Base-by-base conservation (phyloP, 345 rosid species). In the Populus pruinosa region DNA sequence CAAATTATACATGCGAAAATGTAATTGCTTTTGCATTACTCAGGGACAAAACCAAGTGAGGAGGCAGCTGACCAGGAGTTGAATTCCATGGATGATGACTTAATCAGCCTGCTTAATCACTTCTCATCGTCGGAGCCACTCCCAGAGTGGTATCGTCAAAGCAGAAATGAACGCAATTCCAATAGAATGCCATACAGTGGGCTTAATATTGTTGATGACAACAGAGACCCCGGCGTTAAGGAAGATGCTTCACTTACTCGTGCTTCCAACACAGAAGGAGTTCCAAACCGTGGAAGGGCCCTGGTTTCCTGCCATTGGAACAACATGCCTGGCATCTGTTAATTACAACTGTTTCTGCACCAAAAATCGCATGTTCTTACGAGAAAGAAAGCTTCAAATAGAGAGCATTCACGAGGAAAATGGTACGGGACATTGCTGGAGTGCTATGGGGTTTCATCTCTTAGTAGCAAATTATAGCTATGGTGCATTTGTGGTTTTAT, bases 281-380 rank as follows among this genome's bases (percentile, higher is more conserved):
- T 53, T 55, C 36, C 36, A 33, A 33, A 33, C 36, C 36, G 36
- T 65, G 78, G 82, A 20, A 78, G 85, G 69, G 69, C 77, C 29
- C 71, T 82, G 66, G 85, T 85, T 50, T 78, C 90, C 41, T 78
- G 83, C 56, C 73, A 79, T 50, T 91, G 92, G 93, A 85, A 85
- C 72, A 89, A 87, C 85, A 84, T 92, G 90, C 97, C 94, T 36
- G 72, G 88, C 41, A 87, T 92, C 73, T 87, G 88, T 82, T 88
- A 38, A 80, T 66, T 11, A 39, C 56, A 61, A 20, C 59, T 38
- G 5, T 27, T 4, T 21, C 39, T 29, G 63, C 64, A 12, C 55
- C 5, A 4, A 39, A 36, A 21, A 13, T 36, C 62, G 36, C 53
- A 1, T 14, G n/a, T 11, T 8, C 13, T 72, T 6, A 8, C 31